Evolutionary conservation across 73 alveolate genomes (phyloP).

Genomic region (Tetrahymena borealis): DNA sequence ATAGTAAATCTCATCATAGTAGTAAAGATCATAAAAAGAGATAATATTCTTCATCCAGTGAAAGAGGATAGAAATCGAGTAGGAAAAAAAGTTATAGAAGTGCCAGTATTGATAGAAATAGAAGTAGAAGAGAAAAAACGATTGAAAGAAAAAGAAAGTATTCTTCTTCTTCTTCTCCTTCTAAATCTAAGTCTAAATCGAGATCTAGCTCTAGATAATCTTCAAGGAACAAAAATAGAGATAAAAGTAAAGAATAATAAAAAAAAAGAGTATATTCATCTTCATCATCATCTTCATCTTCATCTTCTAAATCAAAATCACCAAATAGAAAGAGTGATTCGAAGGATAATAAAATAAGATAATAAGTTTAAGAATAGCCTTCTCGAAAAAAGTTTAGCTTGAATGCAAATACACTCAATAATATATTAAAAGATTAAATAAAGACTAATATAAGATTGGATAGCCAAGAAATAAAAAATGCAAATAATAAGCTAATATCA

Average conservation of each 20-base stretch:
- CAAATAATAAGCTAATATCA: neutral
- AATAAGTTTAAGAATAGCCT: neutral
- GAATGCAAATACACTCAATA: neutral
- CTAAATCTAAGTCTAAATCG: neutral
- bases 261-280: neutral
- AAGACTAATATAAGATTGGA: neutral
- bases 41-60: neutral
- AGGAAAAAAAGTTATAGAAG: neutral
- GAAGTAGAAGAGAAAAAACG: neutral
- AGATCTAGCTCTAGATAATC: neutral
- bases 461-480: neutral
- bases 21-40: neutral
- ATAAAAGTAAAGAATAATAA: neutral
- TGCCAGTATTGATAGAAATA: neutral
- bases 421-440: neutral
- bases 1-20: neutral
- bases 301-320: neutral
- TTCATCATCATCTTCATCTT: neutral
- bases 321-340: neutral
- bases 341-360: neutral
- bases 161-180: neutral
- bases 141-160: neutral
- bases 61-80: no score
- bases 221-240: neutral
- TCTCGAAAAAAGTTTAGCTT: neutral